Base-by-base conservation (phyloP, 2,329 filamentous ascomycete species). In the Trichoderma aggressivum region DNA sequence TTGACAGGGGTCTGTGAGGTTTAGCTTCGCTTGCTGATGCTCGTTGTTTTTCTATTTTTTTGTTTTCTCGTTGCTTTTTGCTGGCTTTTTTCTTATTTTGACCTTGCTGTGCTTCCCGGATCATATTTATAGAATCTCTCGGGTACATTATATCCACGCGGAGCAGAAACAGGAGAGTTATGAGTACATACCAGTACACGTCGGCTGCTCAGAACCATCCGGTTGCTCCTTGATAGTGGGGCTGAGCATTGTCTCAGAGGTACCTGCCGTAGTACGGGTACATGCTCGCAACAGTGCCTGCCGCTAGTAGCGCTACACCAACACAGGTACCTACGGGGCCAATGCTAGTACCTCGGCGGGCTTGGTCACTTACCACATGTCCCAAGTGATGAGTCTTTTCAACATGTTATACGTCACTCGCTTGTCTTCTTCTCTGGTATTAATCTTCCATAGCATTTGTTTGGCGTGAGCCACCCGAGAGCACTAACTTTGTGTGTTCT, bases 1-100 rank as follows among this genome's bases (percentile, higher is more conserved):
- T 72, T 72, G 72, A 73, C 77, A 79, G 74, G 77, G 77, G 76
- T 78, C 67, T 61, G 61, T 73, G 74, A 72, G 75, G 75, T 24
- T 24, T 74, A 75, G 71, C n/a, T 70, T 73, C 70, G 72, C 72
- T 73, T 75, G 61, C 43, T 32, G 39, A 11, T n/a, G 47, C 11
- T 50, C n/a, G 43, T 21, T 10, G 43, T 50, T 21, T 63, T 63
- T 24, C 21, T 50, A 6, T 32, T 32, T 58, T 56, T 18, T 28
- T 28, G 24, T 26, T 10, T 28, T 56, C 18, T 56, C 26, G 16
- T 56, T 56, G 18, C 16, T 28, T 56, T 26, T 58, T 32, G 16
- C 26, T 56, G 21, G 21, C 6, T 55, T 16, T 32, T n/a, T 5
- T 6, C 14, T 16, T 28, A 6, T 32, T 32, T 11, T 32, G 8